Evolutionary conservation across 106 monocot genomes (phyloP).

Genomic region (Dendrobium catenatum): DNA sequence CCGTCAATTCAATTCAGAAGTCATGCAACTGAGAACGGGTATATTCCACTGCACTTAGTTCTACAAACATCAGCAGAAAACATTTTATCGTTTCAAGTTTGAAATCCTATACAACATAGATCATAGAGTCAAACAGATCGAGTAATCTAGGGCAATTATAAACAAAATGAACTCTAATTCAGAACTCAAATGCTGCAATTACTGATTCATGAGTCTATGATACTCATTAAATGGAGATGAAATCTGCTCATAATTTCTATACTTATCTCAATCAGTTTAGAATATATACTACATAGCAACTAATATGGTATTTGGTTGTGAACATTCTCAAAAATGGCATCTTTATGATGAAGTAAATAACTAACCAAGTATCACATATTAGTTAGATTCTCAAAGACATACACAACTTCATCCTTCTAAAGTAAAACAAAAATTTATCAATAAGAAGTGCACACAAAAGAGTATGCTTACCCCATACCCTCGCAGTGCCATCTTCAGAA

Average conservation of each 20-base stretch:
- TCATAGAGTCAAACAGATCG: neutral
- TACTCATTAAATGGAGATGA: too few species aligned
- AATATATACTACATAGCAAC: neutral
- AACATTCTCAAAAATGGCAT: constrained; percentile 1
- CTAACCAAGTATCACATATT: neutral
- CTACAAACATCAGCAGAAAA: neutral
- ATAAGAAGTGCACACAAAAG: neutral
- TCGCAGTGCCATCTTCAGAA: constrained; percentile 86
- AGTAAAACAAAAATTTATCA: neutral
- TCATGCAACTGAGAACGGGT: neutral
- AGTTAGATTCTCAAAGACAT: neutral
- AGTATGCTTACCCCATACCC: constrained; percentile 77
- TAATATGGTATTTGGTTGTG: neutral
- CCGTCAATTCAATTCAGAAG: neutral
- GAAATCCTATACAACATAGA: neutral
- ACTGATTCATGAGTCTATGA: neutral
- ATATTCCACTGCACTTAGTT: neutral
- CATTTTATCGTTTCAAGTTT: neutral
- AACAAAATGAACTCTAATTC: neutral
- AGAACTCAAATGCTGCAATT: neutral
- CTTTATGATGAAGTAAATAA: neutral
- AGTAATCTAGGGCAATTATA: neutral
- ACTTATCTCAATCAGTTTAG: neutral
- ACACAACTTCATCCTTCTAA: neutral
- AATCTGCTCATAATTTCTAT: too few species aligned